These are phyloP conservation scores for Penicillium lividum DNA, from an alignment of 495 filamentous ascomycete species.

Conservation along the genomic window DNA sequence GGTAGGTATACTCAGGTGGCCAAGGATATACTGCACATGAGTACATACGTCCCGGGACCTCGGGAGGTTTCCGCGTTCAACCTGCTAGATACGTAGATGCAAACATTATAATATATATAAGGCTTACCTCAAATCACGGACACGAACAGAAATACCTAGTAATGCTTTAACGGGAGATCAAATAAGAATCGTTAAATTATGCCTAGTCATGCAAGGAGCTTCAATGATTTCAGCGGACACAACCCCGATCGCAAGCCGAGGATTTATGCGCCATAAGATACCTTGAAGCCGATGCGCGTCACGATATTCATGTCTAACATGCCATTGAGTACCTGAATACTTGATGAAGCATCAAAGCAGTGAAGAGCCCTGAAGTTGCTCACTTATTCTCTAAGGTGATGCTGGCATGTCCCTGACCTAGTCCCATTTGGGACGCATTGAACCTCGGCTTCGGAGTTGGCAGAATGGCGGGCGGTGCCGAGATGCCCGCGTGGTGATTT, in stretches of 20 bases:
- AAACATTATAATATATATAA: too few relatives aligned
- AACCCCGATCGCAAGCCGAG: not conserved
- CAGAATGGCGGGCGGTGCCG: constrained; percentile 18
- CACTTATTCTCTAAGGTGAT: not conserved
- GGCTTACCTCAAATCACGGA: too few relatives aligned
- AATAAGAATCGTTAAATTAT: too few relatives aligned
- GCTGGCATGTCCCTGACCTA: constrained; percentile 5
- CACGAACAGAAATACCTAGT: too few relatives aligned
- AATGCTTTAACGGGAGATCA: too few relatives aligned
- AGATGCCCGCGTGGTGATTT: constrained; percentile 12
- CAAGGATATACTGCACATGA: too few relatives aligned
- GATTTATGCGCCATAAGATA: not conserved
- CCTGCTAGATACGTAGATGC: too few relatives aligned
- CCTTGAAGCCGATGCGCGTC: not conserved
- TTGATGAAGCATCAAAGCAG: not conserved
- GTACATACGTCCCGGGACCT: too few relatives aligned
- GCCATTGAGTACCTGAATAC: not conserved
- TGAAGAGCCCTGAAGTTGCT: not conserved
- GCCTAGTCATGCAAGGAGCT: too few relatives aligned
- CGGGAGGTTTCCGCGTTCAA: too few relatives aligned
- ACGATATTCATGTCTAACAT: not conserved
- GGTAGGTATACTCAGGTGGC: too few relatives aligned
- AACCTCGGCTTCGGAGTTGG: constrained; percentile 10
- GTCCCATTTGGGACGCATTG: constrained; percentile 1
- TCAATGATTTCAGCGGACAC: not conserved